Evolutionary conservation across 1,139 yeast genomes (phyloP).

Genomic region (Scheffersomyces lignicola): DNA sequence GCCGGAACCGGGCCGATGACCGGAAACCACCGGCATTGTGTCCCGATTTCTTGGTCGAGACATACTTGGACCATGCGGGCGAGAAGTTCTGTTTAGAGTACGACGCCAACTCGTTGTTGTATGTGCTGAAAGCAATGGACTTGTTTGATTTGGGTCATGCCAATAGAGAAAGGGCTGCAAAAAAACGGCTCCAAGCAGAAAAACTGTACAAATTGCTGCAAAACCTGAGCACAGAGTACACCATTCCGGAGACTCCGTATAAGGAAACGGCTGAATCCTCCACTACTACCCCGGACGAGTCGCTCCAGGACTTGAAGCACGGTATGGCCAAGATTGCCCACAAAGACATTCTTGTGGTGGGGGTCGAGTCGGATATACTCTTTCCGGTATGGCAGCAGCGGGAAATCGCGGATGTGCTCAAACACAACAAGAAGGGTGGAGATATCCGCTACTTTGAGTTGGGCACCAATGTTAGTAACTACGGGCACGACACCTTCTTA

Average conservation of each 20-base stretch:
- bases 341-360: conserved; percentile 73
- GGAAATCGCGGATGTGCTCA: conserved; percentile 68
- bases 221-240: conserved; percentile 8
- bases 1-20: conserved; percentile 84
- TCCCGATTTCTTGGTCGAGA: conserved; percentile 89
- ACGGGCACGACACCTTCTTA: conserved; percentile 89
- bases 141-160: conserved; percentile 73
- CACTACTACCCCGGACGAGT: conserved; percentile 49
- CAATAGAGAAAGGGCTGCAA: conserved; percentile 44
- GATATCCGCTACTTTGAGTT: conserved; percentile 66
- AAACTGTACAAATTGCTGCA: conserved; percentile 17
- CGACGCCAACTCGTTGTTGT: conserved; percentile 86
- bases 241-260: conserved; percentile 58
- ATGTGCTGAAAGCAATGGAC: conserved; percentile 93
- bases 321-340: conserved; percentile 68
- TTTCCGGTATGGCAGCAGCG: conserved; percentile 96
- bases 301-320: conserved; percentile 56
- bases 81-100: conserved; percentile 89
- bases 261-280: conserved; percentile 44
- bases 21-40: conserved; percentile 80
- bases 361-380: conserved; percentile 87
- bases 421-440: conserved; percentile 28
- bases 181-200: conserved; percentile 40
- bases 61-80: conserved; percentile 91
- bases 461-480: conserved; percentile 71